Evolutionary conservation across 345 rosid genomes (phyloP), one percentile per base, ranked within the genome.

Genomic region (Acer saccharum): DNA sequence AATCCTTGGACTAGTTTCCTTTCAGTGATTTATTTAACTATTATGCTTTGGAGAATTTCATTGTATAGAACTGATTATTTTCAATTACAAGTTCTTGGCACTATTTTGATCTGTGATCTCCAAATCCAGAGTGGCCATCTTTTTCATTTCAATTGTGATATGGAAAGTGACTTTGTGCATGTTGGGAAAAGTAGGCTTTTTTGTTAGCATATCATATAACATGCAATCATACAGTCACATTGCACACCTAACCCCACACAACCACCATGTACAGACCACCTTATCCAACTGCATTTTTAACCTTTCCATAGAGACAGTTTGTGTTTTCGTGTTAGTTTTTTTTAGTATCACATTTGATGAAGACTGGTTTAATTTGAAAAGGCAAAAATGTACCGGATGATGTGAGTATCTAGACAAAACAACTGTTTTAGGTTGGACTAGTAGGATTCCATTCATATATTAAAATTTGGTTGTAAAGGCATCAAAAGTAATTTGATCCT

Each of bases 181-280:
- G 68, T 73, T 44, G 39, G 58, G 69, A 73, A 60, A 62, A 73
- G 58, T 62, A 61, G 41, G 69, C 21, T 10, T 16, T 35, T 62
- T 16, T 61, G 68, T 73, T 63, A 14, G 8, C 60, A 62, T 44
- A 39, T 72, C 66, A 58, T 72, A 57, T 72, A 57, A 32, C 8
- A 41, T 72, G 76, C 76, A 72, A 72, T 58, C 21, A 41, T 60
- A 50, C 67, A 72, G 65, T 58, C 65, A 72, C 76, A 72, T 41
- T 57, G 32, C 54, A 57, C 17, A 72, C 76, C 76, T 73, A 43
- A 73, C 41, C 21, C 63, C 68, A 17, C 57, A 17, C 57, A 60
- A 44, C 68, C 68, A 44, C 63, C 64, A 55, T 29, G 25, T 50
- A 32, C 63, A 55, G 20, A 35, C 64, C 62, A 50, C 76, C 69